These are phyloP conservation scores for Sporopachydermia lactativora DNA, from an alignment of 805 yeast genomes.

Conservation along the genomic window DNA sequence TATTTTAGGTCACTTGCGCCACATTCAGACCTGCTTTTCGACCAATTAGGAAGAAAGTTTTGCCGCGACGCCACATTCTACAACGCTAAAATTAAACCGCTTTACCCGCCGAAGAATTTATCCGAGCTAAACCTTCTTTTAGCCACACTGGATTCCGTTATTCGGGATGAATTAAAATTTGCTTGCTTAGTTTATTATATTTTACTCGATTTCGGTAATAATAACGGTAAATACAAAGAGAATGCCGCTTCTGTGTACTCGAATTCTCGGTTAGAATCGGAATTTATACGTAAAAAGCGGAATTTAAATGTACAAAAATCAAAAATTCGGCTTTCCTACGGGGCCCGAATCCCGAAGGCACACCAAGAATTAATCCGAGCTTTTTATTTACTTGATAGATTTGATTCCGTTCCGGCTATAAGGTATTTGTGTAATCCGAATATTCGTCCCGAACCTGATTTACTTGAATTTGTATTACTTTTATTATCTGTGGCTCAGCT, in stretches of 20 bases:
- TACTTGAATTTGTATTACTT: neutral
- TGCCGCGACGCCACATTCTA: neutral
- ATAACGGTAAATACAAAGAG: neutral
- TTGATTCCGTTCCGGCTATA: neutral
- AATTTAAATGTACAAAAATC: neutral
- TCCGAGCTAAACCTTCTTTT: neutral
- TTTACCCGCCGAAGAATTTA: neutral
- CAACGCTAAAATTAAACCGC: neutral
- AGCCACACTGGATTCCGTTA: neutral
- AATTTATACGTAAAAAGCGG: neutral
- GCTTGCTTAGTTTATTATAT: neutral
- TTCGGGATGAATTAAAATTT: neutral
- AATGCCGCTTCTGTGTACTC: neutral
- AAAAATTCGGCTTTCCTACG: neutral
- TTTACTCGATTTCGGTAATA: neutral
- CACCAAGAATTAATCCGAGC: neutral
- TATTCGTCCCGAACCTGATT: neutral
- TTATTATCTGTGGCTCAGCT: neutral
- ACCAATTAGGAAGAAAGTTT: neutral
- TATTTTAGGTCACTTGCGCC: neutral
- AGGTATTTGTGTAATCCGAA: conserved; percentile 1
- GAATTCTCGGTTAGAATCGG: neutral
- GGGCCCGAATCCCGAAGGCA: neutral
- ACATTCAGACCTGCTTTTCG: neutral
- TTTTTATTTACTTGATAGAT: neutral